These are phyloP conservation scores for Pseudopyrenochaeta lycopersici DNA, from an alignment of 2,329 filamentous ascomycete species.

Conservation along the genomic window DNA sequence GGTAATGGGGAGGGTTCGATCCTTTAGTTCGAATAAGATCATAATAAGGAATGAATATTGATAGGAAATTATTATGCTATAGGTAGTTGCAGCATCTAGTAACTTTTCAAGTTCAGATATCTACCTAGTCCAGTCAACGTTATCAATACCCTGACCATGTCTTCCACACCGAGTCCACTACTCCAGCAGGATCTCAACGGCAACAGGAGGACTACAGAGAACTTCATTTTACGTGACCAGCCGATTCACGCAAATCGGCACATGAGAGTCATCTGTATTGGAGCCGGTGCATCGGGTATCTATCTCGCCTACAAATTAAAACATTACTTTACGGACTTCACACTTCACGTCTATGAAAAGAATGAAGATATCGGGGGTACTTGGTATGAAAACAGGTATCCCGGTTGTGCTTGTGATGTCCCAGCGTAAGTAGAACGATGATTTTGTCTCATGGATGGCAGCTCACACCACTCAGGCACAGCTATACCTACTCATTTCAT, in stretches of 20 bases:
- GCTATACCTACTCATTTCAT: background rate
- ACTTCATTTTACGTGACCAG: background rate
- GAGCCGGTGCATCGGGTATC: background rate
- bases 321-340: background rate
- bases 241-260: background rate
- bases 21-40: no score
- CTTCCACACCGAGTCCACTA: no score
- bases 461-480: constrained; percentile 53
- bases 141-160: no score
- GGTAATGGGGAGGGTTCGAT: no score
- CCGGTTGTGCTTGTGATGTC: constrained; percentile 4
- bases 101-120: no score
- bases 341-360: constrained; percentile 3
- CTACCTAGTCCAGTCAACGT: no score
- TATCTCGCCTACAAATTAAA: background rate
- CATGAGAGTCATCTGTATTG: constrained; percentile 14
- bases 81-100: no score
- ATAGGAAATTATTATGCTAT: no score
- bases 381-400: constrained; percentile 3
- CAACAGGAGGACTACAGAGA: no score
- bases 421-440: background rate
- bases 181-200: no score
- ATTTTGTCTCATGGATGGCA: constrained; percentile 56
- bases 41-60: no score
- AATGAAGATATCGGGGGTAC: constrained; percentile 4